These are phyloP conservation scores for Akanthomyces dipterigenus DNA, from an alignment of 2,329 filamentous ascomycete species.

Conservation along the genomic window DNA sequence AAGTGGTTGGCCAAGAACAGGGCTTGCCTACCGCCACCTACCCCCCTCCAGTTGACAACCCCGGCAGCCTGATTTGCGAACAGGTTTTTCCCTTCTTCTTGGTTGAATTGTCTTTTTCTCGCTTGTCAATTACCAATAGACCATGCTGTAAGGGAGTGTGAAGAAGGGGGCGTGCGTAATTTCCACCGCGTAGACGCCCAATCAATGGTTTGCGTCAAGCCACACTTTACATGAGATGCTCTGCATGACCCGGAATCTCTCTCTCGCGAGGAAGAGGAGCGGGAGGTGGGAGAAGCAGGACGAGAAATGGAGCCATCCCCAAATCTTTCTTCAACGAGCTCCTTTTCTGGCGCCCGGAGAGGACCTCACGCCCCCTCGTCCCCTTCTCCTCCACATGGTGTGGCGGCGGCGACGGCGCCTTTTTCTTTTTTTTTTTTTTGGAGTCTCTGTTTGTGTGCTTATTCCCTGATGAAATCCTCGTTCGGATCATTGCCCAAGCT, in stretches of 20 bases:
- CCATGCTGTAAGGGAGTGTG: background rate
- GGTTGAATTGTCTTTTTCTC: background rate
- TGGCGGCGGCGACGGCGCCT: slow-evolving; percentile 1
- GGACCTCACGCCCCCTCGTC: background rate
- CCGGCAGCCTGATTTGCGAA: slow-evolving; percentile 9
- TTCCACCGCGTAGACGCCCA: background rate
- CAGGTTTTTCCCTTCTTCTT: background rate
- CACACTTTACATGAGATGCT: background rate
- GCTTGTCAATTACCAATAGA: background rate
- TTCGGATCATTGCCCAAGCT: background rate
- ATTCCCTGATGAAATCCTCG: background rate
- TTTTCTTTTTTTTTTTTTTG: background rate
- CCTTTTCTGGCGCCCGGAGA: background rate
- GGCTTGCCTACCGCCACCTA: background rate
- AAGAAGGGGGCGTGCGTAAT: background rate
- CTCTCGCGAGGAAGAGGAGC: background rate
- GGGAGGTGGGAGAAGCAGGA: background rate
- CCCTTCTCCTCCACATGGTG: slow-evolving; percentile 6
- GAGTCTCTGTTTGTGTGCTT: background rate
- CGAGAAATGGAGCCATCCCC: background rate
- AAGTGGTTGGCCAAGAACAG: background rate
- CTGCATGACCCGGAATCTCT: too few species aligned
- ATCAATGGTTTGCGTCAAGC: slow-evolving; percentile 2
- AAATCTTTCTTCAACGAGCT: background rate
- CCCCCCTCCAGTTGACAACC: background rate